These are phyloP conservation scores for Chalciporus sp. DNA, from an alignment of 1,284 basidiomycete species.

Conservation along the genomic window DNA sequence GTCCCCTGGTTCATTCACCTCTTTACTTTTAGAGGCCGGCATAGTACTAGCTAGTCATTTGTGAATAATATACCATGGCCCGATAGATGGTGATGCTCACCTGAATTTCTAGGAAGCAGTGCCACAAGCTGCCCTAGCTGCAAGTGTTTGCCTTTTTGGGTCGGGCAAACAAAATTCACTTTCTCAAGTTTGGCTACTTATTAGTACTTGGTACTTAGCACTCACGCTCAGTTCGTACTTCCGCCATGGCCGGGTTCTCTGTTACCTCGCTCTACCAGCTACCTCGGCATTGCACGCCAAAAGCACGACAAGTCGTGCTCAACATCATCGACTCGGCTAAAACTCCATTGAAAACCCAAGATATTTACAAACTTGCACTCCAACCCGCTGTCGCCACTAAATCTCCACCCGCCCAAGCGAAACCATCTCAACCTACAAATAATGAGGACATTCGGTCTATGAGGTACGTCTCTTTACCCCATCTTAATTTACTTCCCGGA, in stretches of 20 bases:
- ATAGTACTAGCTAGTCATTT: no score
- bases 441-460: constrained; percentile 54
- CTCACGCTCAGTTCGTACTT: no score
- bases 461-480: constrained; percentile 38
- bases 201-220: no score
- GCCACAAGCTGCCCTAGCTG: no score
- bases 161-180: neutral
- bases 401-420: constrained; percentile 36
- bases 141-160: neutral
- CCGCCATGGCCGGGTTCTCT: constrained; percentile 19
- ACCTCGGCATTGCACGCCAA: constrained; percentile 30
- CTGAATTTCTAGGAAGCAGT: no score
- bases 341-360: constrained; percentile 29
- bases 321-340: constrained; percentile 24
- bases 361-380: constrained; percentile 29
- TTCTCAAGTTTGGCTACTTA: no score
- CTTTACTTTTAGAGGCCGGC: no score
- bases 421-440: neutral
- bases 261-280: constrained; percentile 26
- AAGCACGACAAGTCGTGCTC: constrained; percentile 27
- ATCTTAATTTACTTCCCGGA: neutral
- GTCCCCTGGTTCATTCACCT: no score
- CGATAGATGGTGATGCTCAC: no score
- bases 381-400: constrained; percentile 6
- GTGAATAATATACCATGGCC: no score